phyloP scores from a whole-genome alignment of 192 early-diverging fungal species.

The Lobosporangium transversale region DNA sequence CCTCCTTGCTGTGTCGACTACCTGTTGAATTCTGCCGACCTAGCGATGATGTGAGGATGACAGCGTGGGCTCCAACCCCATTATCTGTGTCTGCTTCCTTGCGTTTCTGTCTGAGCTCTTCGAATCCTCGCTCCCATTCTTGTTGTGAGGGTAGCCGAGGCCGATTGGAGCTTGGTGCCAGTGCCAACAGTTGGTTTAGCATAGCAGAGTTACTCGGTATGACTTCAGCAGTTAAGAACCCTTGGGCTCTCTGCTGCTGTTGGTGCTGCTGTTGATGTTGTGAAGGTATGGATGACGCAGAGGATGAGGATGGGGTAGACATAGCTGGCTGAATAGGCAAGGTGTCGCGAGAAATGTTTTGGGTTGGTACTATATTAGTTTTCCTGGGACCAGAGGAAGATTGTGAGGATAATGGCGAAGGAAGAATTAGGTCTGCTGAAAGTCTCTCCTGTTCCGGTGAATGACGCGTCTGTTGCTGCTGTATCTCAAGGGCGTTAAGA shows the following conservation, averaged over 20 bases:
- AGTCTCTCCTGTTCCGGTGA: conserved; percentile 39
- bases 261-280: conserved; percentile 5
- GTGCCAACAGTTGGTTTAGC: conserved; percentile 30
- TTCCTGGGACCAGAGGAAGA: neutral
- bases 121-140: conserved; percentile 39
- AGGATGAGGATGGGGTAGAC: neutral
- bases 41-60: conserved; percentile 18
- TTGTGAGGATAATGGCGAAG: neutral
- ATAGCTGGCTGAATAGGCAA: neutral
- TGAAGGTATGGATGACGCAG: conserved; percentile 1
- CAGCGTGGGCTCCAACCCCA: too few species aligned
- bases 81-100: conserved; percentile 6
- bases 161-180: conserved; percentile 24
- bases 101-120: conserved; percentile 25
- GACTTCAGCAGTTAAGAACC: neutral
- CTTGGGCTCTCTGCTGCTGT: too few species aligned
- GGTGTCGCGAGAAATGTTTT: conserved; percentile 9
- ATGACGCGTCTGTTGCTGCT: conserved; percentile 20
- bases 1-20: conserved; percentile 26
- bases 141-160: conserved; percentile 35
- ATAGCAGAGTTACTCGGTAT: conserved; percentile 14
- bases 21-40: conserved; percentile 35
- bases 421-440: conserved; percentile 5
- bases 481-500: conserved; percentile 25
- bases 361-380: conserved; percentile 3